Percentiles rank a stretch among this genome's conserved stretches.
Conservation (phyloP, 208 protist species). For the Giardia muris region DNA sequence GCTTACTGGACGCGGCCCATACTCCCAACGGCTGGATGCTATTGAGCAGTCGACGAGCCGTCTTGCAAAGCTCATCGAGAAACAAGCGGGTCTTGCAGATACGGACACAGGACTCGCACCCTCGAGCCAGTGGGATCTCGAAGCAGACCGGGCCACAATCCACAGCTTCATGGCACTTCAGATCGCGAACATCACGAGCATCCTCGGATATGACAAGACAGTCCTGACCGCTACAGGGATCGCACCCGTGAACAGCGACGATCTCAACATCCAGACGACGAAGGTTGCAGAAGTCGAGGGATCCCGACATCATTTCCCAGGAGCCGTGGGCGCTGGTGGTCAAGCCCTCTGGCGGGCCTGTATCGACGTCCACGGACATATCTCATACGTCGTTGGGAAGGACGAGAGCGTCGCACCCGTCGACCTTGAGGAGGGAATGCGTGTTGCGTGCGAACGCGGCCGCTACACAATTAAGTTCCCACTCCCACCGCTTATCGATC, state of each 20-base stretch:
- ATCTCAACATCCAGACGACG: not conserved
- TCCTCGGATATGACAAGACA: not conserved
- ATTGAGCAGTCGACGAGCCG: not conserved
- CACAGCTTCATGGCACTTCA: constrained; percentile 77
- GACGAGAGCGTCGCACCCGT: constrained; percentile 86
- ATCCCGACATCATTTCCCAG: too few species aligned
- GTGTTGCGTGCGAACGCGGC: constrained; percentile 67
- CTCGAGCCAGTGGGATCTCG: constrained; percentile 90
- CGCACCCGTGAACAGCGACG: not conserved
- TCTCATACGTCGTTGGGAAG: constrained; percentile 97
- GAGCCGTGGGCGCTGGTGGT: not conserved
- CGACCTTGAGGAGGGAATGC: constrained; percentile 99
- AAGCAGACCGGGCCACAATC: constrained; percentile 81
- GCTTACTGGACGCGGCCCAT: not conserved
- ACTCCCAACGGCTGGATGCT: not conserved
- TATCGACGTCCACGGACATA: constrained; percentile 84
- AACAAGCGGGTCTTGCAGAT: constrained; percentile 75
- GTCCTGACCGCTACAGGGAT: not conserved
- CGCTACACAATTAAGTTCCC: constrained; percentile 98
- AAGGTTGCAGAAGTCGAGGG: not conserved
- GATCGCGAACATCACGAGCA: constrained; percentile 35
- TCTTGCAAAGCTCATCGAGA: constrained; percentile 56
- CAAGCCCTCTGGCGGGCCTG: constrained; percentile 62
- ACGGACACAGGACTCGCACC: constrained; percentile 93
- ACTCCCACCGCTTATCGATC: constrained; percentile 97